These are phyloP conservation scores for Ascochyta fabae DNA, from an alignment of 2,329 filamentous ascomycete genomes.

Conservation along the genomic window DNA sequence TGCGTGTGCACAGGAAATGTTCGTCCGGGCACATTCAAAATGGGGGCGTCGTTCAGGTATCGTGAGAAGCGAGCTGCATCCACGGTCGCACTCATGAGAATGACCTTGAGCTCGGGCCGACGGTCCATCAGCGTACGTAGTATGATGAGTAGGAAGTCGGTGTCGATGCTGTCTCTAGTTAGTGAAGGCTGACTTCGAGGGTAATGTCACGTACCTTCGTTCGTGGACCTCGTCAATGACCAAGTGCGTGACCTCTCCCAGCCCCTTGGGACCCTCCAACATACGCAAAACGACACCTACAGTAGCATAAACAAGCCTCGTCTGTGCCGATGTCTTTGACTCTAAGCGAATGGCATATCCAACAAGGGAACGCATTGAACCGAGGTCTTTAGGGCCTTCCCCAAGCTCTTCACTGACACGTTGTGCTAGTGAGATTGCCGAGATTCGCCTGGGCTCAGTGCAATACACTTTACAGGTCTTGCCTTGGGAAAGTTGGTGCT, in stretches of 20 bases:
- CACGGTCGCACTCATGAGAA: constrained; percentile 97
- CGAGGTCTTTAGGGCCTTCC: constrained; percentile 80
- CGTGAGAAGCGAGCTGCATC: constrained; percentile 89
- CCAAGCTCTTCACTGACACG: constrained; percentile 95
- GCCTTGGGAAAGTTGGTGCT: constrained; percentile 82
- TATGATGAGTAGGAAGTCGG: constrained; percentile 92
- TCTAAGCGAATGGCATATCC: constrained; percentile 95
- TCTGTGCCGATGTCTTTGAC: constrained; percentile 81
- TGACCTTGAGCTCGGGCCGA: constrained; percentile 84
- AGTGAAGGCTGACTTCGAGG: constrained; percentile 9
- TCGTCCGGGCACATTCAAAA: constrained; percentile 88
- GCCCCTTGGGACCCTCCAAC: constrained; percentile 86
- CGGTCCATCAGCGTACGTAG: constrained; percentile 79
- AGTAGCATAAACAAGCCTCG: constrained; percentile 86
- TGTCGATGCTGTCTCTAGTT: constrained; percentile 72
- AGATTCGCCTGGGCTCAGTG: constrained; percentile 93
- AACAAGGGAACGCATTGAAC: constrained; percentile 81
- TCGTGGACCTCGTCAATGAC: constrained; percentile 99
- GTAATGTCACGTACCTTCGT: constrained; percentile 57
- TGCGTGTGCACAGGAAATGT: constrained; percentile 90
- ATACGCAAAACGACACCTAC: constrained; percentile 95
- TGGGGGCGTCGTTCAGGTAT: constrained; percentile 84
- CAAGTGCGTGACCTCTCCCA: constrained; percentile 89
- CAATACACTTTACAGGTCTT: constrained; percentile 91
- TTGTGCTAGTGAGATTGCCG: constrained; percentile 89